Evolutionary conservation across 768 basidiomycete species (phyloP).

Genomic region (Sarcomyxa edulis): DNA sequence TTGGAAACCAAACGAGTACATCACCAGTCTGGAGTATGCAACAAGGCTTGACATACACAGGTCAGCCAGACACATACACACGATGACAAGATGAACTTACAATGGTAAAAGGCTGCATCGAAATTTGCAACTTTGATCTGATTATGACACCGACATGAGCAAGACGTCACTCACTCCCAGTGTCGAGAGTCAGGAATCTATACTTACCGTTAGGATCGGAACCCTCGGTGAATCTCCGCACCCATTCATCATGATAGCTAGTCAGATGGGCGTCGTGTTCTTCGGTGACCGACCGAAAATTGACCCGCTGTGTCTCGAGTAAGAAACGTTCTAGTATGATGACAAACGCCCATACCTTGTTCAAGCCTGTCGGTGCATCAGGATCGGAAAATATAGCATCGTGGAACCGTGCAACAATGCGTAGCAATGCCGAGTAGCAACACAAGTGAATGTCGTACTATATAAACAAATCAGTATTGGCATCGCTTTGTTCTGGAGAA

Average conservation of each 20-base stretch:
- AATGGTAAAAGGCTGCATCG: slow-evolving; percentile 68
- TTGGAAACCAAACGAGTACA: slow-evolving; percentile 86
- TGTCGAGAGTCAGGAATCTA: not conserved
- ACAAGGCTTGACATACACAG: slow-evolving; percentile 46
- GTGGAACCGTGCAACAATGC: slow-evolving; percentile 70
- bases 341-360: slow-evolving; percentile 41
- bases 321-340: slow-evolving; percentile 2
- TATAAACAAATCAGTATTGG: slow-evolving; percentile 4
- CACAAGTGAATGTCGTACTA: slow-evolving; percentile 77
- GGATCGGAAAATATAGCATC: slow-evolving; percentile 75
- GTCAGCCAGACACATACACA: slow-evolving; percentile 4
- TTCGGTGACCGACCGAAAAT: slow-evolving; percentile 63
- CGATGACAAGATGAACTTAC: slow-evolving; percentile 35
- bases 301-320: slow-evolving; percentile 42
- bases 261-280: slow-evolving; percentile 54
- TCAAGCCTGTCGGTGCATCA: slow-evolving; percentile 59
- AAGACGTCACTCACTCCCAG: not conserved
- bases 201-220: slow-evolving; percentile 54
- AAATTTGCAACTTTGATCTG: slow-evolving; percentile 57
- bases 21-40: slow-evolving; percentile 73
- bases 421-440: slow-evolving; percentile 63
- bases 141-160: no score
- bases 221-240: slow-evolving; percentile 48
- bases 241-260: slow-evolving; percentile 64
- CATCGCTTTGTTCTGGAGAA: not conserved